phyloP scores from a whole-genome alignment of 2,329 filamentous ascomycete species.

The Harringtonia lauricola region DNA sequence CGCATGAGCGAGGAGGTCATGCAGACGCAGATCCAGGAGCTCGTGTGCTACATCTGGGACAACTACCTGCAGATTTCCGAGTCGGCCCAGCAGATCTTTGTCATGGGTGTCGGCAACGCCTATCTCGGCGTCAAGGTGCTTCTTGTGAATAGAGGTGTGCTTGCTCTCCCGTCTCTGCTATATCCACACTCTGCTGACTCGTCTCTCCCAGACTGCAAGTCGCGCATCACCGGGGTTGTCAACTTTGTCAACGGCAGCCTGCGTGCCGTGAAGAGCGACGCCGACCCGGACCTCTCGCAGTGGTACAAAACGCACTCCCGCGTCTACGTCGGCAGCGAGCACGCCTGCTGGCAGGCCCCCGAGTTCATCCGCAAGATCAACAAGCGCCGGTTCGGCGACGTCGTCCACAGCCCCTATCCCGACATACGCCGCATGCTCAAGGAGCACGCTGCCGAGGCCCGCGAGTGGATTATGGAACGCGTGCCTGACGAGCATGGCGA shows the following conservation, averaged over 20 bases:
- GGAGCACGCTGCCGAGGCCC: slow-evolving; percentile 38
- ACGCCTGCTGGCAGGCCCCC: slow-evolving; percentile 62
- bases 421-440: slow-evolving; percentile 47
- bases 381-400: slow-evolving; percentile 49
- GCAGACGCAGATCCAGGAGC: slow-evolving; percentile 54
- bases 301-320: slow-evolving; percentile 82
- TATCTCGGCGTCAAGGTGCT: slow-evolving; percentile 76
- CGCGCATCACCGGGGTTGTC: slow-evolving; percentile 59
- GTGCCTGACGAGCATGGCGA: slow-evolving; percentile 25
- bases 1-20: slow-evolving; percentile 33
- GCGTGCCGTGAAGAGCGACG: slow-evolving; percentile 68
- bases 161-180: slow-evolving; percentile 1
- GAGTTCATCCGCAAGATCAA: slow-evolving; percentile 47
- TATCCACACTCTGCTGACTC: slow-evolving; percentile 9
- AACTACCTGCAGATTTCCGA: slow-evolving; percentile 83
- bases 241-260: slow-evolving; percentile 73
- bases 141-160: slow-evolving; percentile 60
- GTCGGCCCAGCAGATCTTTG: slow-evolving; percentile 61
- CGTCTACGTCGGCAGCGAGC: slow-evolving; percentile 65
- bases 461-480: slow-evolving; percentile 37
- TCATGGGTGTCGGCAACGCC: slow-evolving; percentile 84
- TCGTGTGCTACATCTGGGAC: slow-evolving; percentile 87
- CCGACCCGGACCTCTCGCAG: slow-evolving; percentile 56
- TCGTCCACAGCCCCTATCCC: slow-evolving; percentile 36
- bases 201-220: slow-evolving; percentile 43